These are phyloP conservation scores for Mortierella sp. DNA, from an alignment of 371 early-diverging fungal genomes.

Conservation along the genomic window DNA sequence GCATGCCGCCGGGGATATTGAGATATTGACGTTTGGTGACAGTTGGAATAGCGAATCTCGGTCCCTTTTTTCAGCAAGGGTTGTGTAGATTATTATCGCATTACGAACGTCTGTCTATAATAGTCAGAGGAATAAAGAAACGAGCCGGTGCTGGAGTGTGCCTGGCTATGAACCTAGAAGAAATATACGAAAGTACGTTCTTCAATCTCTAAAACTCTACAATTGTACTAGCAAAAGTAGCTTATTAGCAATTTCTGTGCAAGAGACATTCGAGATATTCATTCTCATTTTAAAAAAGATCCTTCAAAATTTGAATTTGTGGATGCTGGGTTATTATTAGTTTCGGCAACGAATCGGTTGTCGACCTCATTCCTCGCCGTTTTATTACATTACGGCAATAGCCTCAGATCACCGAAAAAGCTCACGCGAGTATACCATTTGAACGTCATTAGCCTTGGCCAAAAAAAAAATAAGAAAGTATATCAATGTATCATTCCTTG, in stretches of 20 bases:
- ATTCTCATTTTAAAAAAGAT: no score
- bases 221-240: not conserved
- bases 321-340: no score
- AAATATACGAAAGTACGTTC: not conserved
- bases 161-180: not conserved
- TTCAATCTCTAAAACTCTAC: not conserved
- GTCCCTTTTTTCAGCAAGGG: conserved; percentile 4
- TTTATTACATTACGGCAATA: no score
- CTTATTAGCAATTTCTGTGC: no score
- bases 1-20: not conserved
- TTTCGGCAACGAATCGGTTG: no score
- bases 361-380: no score
- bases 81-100: no score
- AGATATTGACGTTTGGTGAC: not conserved
- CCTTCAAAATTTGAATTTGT: no score
- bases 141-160: not conserved
- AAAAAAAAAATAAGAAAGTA: no score
- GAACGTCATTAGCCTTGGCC: not conserved
- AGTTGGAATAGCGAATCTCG: conserved; percentile 14
- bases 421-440: not conserved
- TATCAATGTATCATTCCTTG: not conserved
- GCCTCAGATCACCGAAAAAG: no score
- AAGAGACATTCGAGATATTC: not conserved
- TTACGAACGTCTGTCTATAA: no score
- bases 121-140: not conserved